These are phyloP conservation scores for Fusarium penzigii DNA, from an alignment of 2,329 filamentous ascomycete genomes.

Conservation along the genomic window DNA sequence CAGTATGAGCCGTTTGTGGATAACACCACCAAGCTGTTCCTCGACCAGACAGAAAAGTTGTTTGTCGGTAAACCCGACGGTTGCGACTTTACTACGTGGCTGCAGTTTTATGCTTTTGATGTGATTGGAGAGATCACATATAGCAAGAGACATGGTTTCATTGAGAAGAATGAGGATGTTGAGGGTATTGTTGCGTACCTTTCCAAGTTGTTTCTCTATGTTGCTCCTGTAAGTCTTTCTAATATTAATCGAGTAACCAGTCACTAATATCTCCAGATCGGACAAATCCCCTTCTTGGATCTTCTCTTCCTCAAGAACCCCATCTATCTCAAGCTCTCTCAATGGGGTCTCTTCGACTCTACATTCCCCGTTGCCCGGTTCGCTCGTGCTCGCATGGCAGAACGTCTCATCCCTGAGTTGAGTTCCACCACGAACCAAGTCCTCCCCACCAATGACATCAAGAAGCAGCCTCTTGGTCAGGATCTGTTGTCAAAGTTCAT, in stretches of 20 bases:
- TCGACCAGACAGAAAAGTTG: constrained; percentile 60
- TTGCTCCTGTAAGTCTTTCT: constrained; percentile 57
- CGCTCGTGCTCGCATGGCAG: constrained; percentile 65
- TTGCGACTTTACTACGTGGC: constrained; percentile 66
- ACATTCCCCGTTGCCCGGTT: constrained; percentile 75
- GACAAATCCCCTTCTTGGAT: constrained; percentile 74
- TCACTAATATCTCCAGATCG: constrained; percentile 48
- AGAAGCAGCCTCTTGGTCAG: constrained; percentile 42
- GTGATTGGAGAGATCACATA: constrained; percentile 79
- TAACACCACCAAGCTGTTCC: constrained; percentile 70
- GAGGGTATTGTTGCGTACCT: constrained; percentile 72
- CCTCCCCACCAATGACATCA: constrained; percentile 36
- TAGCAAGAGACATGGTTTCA: constrained; percentile 72
- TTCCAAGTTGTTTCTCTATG: constrained; percentile 66
- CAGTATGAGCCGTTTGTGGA: constrained; percentile 82
- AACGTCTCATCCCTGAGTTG: constrained; percentile 55
- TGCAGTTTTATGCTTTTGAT: constrained; percentile 82
- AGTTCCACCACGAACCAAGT: constrained; percentile 21
- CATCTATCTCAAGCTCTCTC: constrained; percentile 66
- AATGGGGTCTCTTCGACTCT: constrained; percentile 65
- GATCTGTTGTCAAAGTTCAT: constrained; percentile 75
- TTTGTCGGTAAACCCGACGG: constrained; percentile 46
- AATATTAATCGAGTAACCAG: accelerated
- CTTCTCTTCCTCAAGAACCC: constrained; percentile 73
- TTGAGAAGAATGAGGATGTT: constrained; percentile 73